Conservation (phyloP, 345 rosid species). For the Bruguiera parviflora region DNA sequence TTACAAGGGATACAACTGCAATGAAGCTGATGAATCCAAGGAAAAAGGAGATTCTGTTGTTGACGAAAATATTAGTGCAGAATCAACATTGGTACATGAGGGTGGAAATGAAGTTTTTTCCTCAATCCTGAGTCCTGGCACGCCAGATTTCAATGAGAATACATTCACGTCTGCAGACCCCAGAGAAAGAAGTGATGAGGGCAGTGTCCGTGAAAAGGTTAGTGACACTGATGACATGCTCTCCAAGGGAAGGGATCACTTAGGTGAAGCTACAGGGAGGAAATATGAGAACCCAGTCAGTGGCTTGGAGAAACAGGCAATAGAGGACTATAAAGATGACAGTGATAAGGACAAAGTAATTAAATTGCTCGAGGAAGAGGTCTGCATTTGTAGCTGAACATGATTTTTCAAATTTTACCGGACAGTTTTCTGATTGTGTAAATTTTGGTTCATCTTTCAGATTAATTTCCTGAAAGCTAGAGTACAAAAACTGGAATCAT, state of each 20-base stretch:
- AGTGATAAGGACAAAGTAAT: slow-evolving; percentile 36
- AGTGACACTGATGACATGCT: slow-evolving; percentile 21
- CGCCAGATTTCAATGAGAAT: slow-evolving; percentile 28
- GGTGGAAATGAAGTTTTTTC: slow-evolving; percentile 31
- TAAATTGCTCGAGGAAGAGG: slow-evolving; percentile 63
- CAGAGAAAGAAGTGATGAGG: slow-evolving; percentile 28
- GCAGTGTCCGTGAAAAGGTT: slow-evolving; percentile 27
- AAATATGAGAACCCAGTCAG: slow-evolving; percentile 21
- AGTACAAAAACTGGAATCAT: slow-evolving; percentile 58
- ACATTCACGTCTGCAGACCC: slow-evolving; percentile 16
- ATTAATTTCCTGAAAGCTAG: slow-evolving; percentile 59
- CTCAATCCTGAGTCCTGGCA: slow-evolving; percentile 17
- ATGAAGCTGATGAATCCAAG: slow-evolving; percentile 19
- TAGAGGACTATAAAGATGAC: slow-evolving; percentile 26
- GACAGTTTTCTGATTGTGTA: background rate
- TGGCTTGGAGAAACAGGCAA: slow-evolving; percentile 29
- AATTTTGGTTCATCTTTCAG: slow-evolving; percentile 40
- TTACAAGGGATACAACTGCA: slow-evolving; percentile 28
- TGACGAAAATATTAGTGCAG: slow-evolving; percentile 27
- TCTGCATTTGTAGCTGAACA: slow-evolving; percentile 15
- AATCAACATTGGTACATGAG: slow-evolving; percentile 24
- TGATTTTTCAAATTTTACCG: no score
- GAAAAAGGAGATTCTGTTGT: slow-evolving; percentile 24
- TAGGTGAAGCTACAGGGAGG: slow-evolving; percentile 28
- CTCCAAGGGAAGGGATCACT: slow-evolving; percentile 25